A percentile compares a stretch with the other conserved stretches of the same genome.
These are phyloP conservation scores for Lecanoromycetidae sp. DNA, from an alignment of 2,329 filamentous ascomycete genomes.

Conservation along the genomic window DNA sequence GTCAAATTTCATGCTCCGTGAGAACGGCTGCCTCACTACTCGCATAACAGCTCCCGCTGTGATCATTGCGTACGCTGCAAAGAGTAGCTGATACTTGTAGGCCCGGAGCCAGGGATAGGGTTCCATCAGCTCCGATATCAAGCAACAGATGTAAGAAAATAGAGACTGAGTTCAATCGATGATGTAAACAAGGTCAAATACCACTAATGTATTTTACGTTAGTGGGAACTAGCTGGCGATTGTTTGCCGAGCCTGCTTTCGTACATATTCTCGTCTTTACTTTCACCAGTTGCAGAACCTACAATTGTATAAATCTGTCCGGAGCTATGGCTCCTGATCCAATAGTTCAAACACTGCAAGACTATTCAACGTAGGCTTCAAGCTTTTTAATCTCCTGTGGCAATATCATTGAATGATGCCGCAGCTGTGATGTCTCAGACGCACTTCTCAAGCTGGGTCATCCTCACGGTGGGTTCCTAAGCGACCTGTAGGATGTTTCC, in stretches of 20 bases:
- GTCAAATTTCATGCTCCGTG: conserved; percentile 3
- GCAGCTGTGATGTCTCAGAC: conserved; percentile 40
- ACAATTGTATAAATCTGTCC: no score
- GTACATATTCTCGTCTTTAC: no score
- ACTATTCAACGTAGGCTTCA: not conserved
- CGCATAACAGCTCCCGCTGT: conserved; percentile 5
- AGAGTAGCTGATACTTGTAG: conserved; percentile 1
- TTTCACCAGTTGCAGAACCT: no score
- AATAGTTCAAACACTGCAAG: conserved; percentile 3
- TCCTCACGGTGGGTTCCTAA: conserved; percentile 40
- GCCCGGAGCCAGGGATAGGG: not conserved
- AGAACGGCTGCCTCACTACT: conserved; percentile 1
- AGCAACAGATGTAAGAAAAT: not conserved
- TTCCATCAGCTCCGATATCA: not conserved
- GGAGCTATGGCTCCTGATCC: conserved; percentile 5
- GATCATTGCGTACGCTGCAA: conserved; percentile 1
- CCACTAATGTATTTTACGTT: no score
- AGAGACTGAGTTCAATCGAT: no score
- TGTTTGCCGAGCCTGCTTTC: no score
- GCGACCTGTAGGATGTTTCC: conserved; percentile 32
- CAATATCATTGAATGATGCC: not conserved
- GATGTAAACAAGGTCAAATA: no score
- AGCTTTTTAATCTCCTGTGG: not conserved
- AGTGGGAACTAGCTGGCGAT: no score
- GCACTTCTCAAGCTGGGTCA: conserved; percentile 38